Conservation (phyloP, 1,284 basidiomycete genomes). For the Naganishia liquefaciens region DNA sequence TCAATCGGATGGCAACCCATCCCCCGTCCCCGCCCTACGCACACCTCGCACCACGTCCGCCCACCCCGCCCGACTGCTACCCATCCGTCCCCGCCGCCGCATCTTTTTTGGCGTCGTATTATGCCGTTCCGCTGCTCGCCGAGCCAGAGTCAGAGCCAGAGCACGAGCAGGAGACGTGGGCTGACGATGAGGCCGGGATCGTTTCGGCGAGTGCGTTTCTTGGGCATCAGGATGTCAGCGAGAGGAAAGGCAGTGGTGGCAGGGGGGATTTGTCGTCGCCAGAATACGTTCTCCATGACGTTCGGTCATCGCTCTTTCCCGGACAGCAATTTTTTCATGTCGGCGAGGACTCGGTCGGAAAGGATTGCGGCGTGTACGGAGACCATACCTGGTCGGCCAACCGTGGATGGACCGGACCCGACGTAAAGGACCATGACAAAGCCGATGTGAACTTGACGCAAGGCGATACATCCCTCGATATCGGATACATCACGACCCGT, state of each 20-base stretch:
- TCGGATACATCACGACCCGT: constrained; percentile 6
- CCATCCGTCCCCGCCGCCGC: constrained; percentile 8
- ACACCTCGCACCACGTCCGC: constrained; percentile 19
- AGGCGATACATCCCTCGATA: background rate
- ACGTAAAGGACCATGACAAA: background rate
- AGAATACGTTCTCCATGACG: constrained; percentile 4
- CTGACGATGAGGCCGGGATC: background rate
- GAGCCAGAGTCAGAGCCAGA: background rate
- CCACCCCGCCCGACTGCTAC: background rate
- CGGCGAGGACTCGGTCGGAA: background rate
- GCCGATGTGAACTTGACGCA: background rate
- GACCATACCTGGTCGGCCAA: constrained; percentile 12
- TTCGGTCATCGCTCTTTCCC: constrained; percentile 17
- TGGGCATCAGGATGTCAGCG: background rate
- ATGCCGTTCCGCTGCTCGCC: constrained; percentile 11
- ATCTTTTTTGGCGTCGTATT: constrained; percentile 12
- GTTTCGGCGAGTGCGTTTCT: constrained; percentile 20
- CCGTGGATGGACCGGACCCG: constrained; percentile 13
- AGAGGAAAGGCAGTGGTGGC: too few species aligned
- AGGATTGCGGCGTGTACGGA: background rate
- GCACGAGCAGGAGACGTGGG: background rate
- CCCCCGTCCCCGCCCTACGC: constrained; percentile 13
- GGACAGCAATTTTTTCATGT: constrained; percentile 10
- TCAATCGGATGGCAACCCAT: constrained; percentile 23
- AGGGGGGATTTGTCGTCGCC: background rate